Conservation (phyloP, 129 eudicot genomes). For the Flaveria sonorensis region DNA sequence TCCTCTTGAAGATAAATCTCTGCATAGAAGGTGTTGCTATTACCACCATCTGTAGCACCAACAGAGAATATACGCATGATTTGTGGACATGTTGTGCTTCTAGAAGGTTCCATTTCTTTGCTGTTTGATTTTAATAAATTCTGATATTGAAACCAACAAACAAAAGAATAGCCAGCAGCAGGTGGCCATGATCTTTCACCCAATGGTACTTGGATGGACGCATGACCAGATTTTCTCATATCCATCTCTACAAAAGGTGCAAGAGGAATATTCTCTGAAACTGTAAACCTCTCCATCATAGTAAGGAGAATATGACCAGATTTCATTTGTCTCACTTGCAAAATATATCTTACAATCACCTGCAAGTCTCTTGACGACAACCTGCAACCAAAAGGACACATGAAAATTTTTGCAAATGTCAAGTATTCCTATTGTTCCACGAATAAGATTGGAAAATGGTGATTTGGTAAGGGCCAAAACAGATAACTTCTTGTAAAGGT, state of each 20-base stretch:
- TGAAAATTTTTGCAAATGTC: not conserved
- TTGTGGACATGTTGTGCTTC: constrained; percentile 38
- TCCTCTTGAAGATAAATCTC: constrained; percentile 90
- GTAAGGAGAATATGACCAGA: constrained; percentile 69
- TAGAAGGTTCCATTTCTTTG: constrained; percentile 49
- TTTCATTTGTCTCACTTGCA: constrained; percentile 68
- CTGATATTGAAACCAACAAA: constrained; percentile 92
- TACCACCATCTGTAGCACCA: constrained; percentile 60
- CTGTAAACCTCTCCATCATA: constrained; percentile 81
- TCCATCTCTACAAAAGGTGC: constrained; percentile 93
- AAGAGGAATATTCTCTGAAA: constrained; percentile 74
- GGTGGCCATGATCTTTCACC: constrained; percentile 99
- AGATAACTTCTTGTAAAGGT: not conserved
- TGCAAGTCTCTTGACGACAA: constrained; percentile 85
- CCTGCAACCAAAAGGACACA: constrained; percentile 47
- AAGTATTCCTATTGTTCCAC: not conserved
- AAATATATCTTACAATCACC: constrained; percentile 71
- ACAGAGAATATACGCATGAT: constrained; percentile 83
- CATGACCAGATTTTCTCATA: constrained; percentile 92
- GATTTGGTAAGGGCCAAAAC: not conserved
- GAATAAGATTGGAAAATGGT: not conserved
- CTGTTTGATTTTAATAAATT: constrained; percentile 59
- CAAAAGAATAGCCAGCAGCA: constrained; percentile 97
- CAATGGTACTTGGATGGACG: constrained; percentile 84
- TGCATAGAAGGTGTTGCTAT: constrained; percentile 56